phyloP scores from a whole-genome alignment of 805 yeast genomes.

The Hanseniaspora meyeri region DNA sequence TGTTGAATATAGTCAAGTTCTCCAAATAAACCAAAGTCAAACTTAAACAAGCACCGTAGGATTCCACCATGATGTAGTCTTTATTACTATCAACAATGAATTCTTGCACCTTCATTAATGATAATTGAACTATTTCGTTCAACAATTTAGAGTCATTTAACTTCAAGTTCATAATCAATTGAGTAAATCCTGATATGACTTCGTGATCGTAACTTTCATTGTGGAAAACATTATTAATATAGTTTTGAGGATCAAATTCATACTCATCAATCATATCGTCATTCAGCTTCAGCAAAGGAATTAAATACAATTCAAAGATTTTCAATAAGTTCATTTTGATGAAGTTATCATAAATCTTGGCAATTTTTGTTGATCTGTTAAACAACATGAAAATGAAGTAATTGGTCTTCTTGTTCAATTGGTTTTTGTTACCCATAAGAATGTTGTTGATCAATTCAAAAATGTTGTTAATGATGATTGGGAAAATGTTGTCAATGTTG shows the following conservation, averaged over 20 bases:
- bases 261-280: conserved; percentile 7
- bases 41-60: conserved; percentile 2
- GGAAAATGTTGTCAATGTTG: conserved; percentile 48
- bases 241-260: conserved; percentile 8
- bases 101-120: background rate
- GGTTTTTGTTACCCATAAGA: background rate
- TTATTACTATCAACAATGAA: background rate
- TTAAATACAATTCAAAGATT: conserved; percentile 2
- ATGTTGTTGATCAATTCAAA: background rate
- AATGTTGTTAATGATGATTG: conserved; percentile 25
- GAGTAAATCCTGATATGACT: conserved; percentile 3
- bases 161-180: conserved; percentile 8
- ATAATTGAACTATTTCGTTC: background rate
- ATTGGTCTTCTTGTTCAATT: background rate
- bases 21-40: background rate
- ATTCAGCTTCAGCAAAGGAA: conserved; percentile 6
- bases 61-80: background rate
- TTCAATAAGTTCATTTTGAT: conserved; percentile 1
- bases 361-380: conserved; percentile 14
- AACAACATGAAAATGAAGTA: conserved; percentile 1
- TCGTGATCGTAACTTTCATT: conserved; percentile 11
- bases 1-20: background rate
- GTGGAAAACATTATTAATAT: conserved; percentile 9
- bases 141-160: background rate
- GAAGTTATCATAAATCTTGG: background rate